phyloP scores from a whole-genome alignment of 1,284 basidiomycete genomes.

The Agroathelia rolfsii region DNA sequence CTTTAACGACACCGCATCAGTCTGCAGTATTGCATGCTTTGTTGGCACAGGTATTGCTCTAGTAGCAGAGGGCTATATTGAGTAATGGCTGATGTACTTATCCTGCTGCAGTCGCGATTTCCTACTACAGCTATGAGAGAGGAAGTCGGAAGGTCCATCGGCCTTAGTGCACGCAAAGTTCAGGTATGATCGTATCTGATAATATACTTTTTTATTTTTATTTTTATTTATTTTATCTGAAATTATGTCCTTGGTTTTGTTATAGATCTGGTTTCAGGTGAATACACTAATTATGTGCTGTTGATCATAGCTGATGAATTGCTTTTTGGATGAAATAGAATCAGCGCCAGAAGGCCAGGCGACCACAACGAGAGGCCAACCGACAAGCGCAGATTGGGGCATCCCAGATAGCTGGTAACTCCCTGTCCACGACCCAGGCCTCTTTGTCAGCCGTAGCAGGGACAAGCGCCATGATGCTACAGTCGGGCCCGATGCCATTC shows the following conservation, averaged over 20 bases:
- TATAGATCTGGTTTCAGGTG: slow-evolving; percentile 80
- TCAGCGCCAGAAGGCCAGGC: slow-evolving; percentile 71
- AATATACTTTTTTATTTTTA: slow-evolving; percentile 8
- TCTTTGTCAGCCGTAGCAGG: slow-evolving; percentile 9
- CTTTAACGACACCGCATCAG: slow-evolving; percentile 77
- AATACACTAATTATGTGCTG: slow-evolving; percentile 17
- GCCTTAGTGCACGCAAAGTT: slow-evolving; percentile 75
- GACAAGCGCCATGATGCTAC: slow-evolving; percentile 10
- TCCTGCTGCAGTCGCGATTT: slow-evolving; percentile 58
- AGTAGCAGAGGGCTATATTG: slow-evolving; percentile 8
- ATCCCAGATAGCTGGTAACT: slow-evolving; percentile 10
- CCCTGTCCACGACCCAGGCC: slow-evolving; percentile 8
- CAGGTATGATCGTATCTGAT: slow-evolving; percentile 44
- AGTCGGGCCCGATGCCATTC: slow-evolving; percentile 10
- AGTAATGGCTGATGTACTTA: slow-evolving; percentile 6
- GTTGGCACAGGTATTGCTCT: slow-evolving; percentile 57
- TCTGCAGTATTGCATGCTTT: slow-evolving; percentile 69
- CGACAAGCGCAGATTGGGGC: slow-evolving; percentile 16
- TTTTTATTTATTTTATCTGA: slow-evolving; percentile 17
- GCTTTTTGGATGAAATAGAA: slow-evolving; percentile 36
- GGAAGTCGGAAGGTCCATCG: slow-evolving; percentile 74
- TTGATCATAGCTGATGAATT: slow-evolving; percentile 14
- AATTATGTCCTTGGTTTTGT: too few relatives aligned
- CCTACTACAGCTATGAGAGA: slow-evolving; percentile 77
- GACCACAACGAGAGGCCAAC: slow-evolving; percentile 47